These are phyloP conservation scores for Neurospora africana DNA, from an alignment of 495 filamentous ascomycete genomes.

Conservation along the genomic window DNA sequence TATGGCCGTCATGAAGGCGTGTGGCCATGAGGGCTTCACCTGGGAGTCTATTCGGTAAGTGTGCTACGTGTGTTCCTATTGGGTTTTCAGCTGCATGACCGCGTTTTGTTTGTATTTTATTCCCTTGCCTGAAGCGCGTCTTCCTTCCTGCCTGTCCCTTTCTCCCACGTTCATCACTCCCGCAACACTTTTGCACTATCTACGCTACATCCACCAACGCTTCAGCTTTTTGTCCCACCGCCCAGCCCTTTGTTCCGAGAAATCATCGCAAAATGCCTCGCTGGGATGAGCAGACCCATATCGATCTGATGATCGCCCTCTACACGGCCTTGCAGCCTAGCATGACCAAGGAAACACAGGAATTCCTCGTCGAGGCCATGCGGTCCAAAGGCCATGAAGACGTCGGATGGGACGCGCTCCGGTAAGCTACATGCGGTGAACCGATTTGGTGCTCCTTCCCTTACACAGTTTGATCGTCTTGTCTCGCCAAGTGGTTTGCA, in stretches of 20 bases:
- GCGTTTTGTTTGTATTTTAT: not conserved
- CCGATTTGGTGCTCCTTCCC: not conserved
- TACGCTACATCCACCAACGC: not conserved
- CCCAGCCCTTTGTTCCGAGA: not conserved
- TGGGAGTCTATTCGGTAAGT: slow-evolving; percentile 29
- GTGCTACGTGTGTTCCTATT: not conserved
- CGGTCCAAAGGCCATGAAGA: slow-evolving; percentile 1
- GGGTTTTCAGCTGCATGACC: not conserved
- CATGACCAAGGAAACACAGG: slow-evolving; percentile 1
- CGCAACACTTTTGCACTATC: not conserved
- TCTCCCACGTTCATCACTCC: not conserved
- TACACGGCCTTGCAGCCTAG: not conserved
- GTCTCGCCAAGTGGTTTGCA: not conserved
- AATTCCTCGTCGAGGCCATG: not conserved
- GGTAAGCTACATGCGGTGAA: slow-evolving; percentile 7
- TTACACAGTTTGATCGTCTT: not conserved
- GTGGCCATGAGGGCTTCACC: slow-evolving; percentile 13
- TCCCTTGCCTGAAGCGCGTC: not conserved
- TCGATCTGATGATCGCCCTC: slow-evolving; percentile 1
- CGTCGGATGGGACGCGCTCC: slow-evolving; percentile 8
- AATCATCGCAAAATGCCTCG: not conserved
- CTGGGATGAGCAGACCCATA: slow-evolving; percentile 12
- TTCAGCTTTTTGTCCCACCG: not conserved
- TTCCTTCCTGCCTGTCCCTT: not conserved
- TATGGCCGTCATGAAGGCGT: slow-evolving; percentile 13